Percentiles rank a stretch among this genome's conserved stretches.
These are phyloP conservation scores for Polyplosphaeria fusca DNA, from an alignment of 495 filamentous ascomycete species.

Conservation along the genomic window DNA sequence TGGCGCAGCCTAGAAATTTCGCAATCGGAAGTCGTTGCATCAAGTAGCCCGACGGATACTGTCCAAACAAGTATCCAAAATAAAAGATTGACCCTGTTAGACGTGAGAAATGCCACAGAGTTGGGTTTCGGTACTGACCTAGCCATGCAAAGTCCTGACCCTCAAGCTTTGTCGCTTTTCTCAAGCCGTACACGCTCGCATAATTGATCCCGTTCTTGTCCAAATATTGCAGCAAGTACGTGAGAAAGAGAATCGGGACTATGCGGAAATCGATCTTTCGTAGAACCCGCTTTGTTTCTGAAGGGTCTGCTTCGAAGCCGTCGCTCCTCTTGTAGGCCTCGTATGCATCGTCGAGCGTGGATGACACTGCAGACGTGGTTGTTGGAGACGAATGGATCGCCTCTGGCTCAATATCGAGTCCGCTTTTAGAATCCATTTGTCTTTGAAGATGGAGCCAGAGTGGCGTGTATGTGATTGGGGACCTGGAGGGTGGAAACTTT, in stretches of 20 bases:
- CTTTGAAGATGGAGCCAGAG: no score
- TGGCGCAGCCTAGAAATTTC: conserved; percentile 42
- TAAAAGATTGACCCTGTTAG: conserved; percentile 50
- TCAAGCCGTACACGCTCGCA: conserved; percentile 57
- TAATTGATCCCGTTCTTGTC: conserved; percentile 62
- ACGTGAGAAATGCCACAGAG: neutral
- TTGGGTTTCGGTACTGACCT: no score
- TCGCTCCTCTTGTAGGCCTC: conserved; percentile 43
- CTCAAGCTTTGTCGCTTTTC: conserved; percentile 49
- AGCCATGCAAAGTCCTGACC: conserved; percentile 62
- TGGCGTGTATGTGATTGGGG: no score
- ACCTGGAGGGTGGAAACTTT: no score
- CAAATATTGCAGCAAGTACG: conserved; percentile 56
- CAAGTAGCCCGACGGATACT: conserved; percentile 52
- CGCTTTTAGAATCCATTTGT: no score
- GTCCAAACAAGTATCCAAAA: conserved; percentile 54
- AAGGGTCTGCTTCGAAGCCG: conserved; percentile 39
- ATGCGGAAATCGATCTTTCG: conserved; percentile 55
- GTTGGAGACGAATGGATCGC: conserved; percentile 19
- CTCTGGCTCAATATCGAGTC: conserved; percentile 16
- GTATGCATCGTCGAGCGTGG: conserved; percentile 49
- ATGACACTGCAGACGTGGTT: conserved; percentile 13
- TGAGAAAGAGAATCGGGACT: conserved; percentile 55
- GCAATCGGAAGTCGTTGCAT: conserved; percentile 54
- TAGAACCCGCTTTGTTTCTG: conserved; percentile 51